Base-by-base conservation (phyloP, 2,329 filamentous ascomycete species). In the Scedosporium apiospermum region DNA sequence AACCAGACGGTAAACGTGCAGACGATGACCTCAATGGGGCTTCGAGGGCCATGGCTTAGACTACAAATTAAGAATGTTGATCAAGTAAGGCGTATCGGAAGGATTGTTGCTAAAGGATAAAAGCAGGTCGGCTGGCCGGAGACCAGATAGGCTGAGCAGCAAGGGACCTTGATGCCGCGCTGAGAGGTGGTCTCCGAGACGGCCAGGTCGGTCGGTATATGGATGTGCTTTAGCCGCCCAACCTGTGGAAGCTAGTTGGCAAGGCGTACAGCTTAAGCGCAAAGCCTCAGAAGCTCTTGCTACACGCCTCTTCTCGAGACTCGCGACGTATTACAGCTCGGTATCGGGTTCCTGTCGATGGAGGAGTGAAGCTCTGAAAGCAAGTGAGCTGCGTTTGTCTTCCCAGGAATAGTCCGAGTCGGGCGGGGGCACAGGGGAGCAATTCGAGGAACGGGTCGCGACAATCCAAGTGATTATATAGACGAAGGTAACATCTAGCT, bases 11-110 rank as follows among this genome's bases (percentile, higher is more conserved):
- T 67, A 83, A 74, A 73, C 77, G 83, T 71, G 81, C 83, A 64
- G 82, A 82, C 65, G 86, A 88, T 65, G 84, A 82, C 69, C 85
- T 78, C 68, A 89, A 72, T 64, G 85, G 85, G 70, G 80, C 84
- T 75, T 85, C 81, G 71, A 87, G 77, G 72, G 83, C 83, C 83
- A 86, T 86, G 74, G 67, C 67, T 67, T 62, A 64, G 64, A 64
- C 61, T 38, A 64, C 61, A 61, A 64, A 64, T 30, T 41, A 63
- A 14, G 49, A n/a, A 44, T 10, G 42, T 34, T 14, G 23, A 57
- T 30, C n/a, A 27, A 27, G 30, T 3, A 18, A 18, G 42, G 55
- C 34, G 60, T 21, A 62, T 30, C 30, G 1, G 10, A 46, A 23
- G 42, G 21, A 14, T 60, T 65, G 65, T 62, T 63, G 66, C 64